Evolutionary conservation across 2,329 filamentous ascomycete species (phyloP).

Genomic region (Neurospora crassa): DNA sequence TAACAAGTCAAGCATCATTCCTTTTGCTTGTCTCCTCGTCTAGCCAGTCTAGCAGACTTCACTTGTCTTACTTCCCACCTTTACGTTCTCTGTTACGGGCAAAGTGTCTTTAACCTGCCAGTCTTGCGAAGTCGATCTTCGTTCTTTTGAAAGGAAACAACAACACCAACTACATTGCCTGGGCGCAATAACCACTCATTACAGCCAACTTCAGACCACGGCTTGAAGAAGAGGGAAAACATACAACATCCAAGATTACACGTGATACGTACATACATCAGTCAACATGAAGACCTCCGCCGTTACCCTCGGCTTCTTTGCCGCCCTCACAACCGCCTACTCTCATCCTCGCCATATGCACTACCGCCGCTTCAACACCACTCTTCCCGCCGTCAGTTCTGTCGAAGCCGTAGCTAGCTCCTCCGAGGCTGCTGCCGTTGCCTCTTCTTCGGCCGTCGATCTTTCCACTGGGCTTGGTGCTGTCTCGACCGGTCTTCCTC

Average conservation of each 20-base stretch:
- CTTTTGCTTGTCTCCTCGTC: slow-evolving; percentile 19
- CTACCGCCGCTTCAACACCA: slow-evolving; percentile 14
- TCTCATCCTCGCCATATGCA: slow-evolving; percentile 28
- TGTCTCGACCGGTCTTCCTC: background rate
- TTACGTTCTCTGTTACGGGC: slow-evolving; percentile 22
- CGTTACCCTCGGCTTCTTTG: slow-evolving; percentile 34
- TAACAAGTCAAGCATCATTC: slow-evolving; percentile 19
- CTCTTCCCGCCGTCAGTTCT: background rate
- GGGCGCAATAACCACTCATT: slow-evolving; percentile 12
- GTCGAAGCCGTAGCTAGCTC: background rate
- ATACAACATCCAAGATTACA: slow-evolving; percentile 9
- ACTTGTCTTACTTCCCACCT: slow-evolving; percentile 18
- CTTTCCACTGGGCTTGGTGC: background rate
- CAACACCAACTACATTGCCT: slow-evolving; percentile 7
- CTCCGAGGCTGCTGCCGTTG: slow-evolving; percentile 11
- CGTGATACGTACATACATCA: slow-evolving; percentile 12
- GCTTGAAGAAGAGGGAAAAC: slow-evolving; percentile 3
- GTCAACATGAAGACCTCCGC: slow-evolving; percentile 39
- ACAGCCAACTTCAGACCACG: background rate
- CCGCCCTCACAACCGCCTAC: slow-evolving; percentile 33
- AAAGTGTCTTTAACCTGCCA: slow-evolving; percentile 21
- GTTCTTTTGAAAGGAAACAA: slow-evolving; percentile 14
- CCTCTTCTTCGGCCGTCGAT: slow-evolving; percentile 1
- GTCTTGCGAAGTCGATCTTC: slow-evolving; percentile 23
- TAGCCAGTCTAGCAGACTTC: slow-evolving; percentile 12